phyloP scores from a whole-genome alignment of 2,329 filamentous ascomycete genomes.

The Aureobasidium uvarum region DNA sequence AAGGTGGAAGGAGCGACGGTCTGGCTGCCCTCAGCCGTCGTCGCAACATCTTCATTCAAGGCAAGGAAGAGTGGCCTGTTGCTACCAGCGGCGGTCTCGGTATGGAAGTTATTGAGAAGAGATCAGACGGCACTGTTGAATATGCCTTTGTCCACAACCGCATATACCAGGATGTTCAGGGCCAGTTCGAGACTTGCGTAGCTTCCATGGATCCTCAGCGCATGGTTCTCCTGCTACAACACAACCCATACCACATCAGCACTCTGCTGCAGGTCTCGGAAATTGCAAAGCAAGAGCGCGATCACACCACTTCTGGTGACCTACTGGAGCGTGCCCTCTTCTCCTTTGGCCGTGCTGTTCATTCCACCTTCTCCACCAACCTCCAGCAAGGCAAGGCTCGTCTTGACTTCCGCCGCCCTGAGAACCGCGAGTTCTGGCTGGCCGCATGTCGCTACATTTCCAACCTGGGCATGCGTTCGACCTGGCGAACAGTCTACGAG shows the following conservation, averaged over 20 bases:
- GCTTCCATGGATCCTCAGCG: constrained; percentile 79
- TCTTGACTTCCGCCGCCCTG: constrained; percentile 74
- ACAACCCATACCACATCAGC: constrained; percentile 85
- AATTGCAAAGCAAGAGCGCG: constrained; percentile 86
- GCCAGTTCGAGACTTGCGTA: constrained; percentile 74
- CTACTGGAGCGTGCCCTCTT: constrained; percentile 89
- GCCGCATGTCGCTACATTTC: constrained; percentile 85
- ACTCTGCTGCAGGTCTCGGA: constrained; percentile 91
- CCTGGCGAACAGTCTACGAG: constrained; percentile 87
- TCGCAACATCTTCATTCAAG: constrained; percentile 80
- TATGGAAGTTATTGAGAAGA: constrained; percentile 67
- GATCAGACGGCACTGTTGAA: constrained; percentile 60
- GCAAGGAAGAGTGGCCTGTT: constrained; percentile 82
- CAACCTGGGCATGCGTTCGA: constrained; percentile 85
- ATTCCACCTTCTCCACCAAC: constrained; percentile 75
- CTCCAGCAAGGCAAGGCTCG: constrained; percentile 75
- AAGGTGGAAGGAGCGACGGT: constrained; percentile 59
- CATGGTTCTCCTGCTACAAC: constrained; percentile 71
- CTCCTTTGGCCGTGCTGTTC: constrained; percentile 83
- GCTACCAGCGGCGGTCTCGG: constrained; percentile 76
- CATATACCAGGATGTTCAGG: constrained; percentile 71
- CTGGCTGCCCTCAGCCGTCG: constrained; percentile 69
- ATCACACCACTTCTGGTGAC: constrained; percentile 81
- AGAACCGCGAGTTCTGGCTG: constrained; percentile 92
- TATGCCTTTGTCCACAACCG: constrained; percentile 76